These are phyloP conservation scores for Saccharomyces kudriavzevii DNA, from an alignment of 805 yeast species.

Conservation along the genomic window DNA sequence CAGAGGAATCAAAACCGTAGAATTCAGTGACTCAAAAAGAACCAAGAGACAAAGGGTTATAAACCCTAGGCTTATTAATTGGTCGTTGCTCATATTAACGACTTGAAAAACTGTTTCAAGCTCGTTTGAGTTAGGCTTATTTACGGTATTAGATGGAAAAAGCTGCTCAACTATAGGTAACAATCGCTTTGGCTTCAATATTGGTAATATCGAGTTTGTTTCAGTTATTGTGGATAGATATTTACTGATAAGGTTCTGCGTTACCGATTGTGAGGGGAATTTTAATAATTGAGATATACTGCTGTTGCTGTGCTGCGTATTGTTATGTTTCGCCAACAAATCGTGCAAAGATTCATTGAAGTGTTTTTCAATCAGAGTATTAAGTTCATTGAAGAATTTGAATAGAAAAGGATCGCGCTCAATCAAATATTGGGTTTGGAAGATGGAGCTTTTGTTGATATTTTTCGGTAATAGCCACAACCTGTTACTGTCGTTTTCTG, in stretches of 20 bases:
- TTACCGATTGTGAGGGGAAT: slow-evolving; percentile 15
- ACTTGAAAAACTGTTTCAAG: slow-evolving; percentile 15
- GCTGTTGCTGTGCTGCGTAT: neutral
- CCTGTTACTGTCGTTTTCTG: slow-evolving; percentile 4
- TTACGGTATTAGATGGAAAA: slow-evolving; percentile 4
- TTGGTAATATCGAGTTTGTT: slow-evolving; percentile 17
- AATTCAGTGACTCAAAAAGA: slow-evolving; percentile 21
- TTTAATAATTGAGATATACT: slow-evolving; percentile 6
- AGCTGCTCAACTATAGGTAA: slow-evolving; percentile 14
- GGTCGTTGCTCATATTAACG: slow-evolving; percentile 12
- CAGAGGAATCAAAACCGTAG: slow-evolving; percentile 24
- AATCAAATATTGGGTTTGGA: slow-evolving; percentile 15
- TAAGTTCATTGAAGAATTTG: slow-evolving; percentile 12
- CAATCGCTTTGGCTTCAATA: slow-evolving; percentile 19
- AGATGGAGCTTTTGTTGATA: slow-evolving; percentile 21
- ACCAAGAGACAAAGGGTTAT: slow-evolving; percentile 17
- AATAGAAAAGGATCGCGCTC: slow-evolving; percentile 20
- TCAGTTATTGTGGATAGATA: slow-evolving; percentile 17
- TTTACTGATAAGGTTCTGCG: slow-evolving; percentile 15
- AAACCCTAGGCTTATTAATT: slow-evolving; percentile 16
- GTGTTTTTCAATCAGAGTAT: slow-evolving; percentile 7
- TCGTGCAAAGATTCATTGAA: slow-evolving; percentile 4
- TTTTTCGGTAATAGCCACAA: slow-evolving; percentile 7
- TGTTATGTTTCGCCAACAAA: neutral
- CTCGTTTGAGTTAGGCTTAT: slow-evolving; percentile 1